Evolutionary conservation across 2,329 filamentous ascomycete species (phyloP).

Genomic region (Cordyceps cicadae): DNA sequence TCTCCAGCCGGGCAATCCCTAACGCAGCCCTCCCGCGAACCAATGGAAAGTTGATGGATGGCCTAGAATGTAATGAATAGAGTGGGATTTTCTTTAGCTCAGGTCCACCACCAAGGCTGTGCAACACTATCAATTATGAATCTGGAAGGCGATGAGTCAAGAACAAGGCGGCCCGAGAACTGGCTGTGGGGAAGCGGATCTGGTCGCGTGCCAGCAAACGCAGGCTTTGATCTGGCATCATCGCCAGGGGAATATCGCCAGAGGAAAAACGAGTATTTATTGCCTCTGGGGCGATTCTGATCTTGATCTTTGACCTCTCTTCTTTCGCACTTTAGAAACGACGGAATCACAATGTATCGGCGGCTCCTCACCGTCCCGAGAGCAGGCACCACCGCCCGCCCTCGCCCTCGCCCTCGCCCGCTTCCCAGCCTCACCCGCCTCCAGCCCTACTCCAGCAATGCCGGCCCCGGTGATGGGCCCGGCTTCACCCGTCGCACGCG

Average conservation of each 20-base stretch:
- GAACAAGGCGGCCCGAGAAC: neutral
- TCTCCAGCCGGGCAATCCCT: neutral
- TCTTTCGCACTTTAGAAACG: neutral
- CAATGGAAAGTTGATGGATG: neutral
- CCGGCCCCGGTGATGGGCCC: neutral
- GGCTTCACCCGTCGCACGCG: constrained; percentile 2
- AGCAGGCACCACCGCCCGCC: neutral
- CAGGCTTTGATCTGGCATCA: neutral
- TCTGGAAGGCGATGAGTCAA: neutral
- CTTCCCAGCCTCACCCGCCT: neutral
- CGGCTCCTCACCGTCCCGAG: neutral
- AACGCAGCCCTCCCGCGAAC: neutral
- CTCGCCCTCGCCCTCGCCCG: too few relatives aligned
- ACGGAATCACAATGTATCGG: neutral
- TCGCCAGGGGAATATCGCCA: neutral
- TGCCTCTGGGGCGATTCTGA: neutral
- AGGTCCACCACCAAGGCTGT: neutral
- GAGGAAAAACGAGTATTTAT: neutral
- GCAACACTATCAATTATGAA: neutral
- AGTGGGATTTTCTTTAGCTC: neutral
- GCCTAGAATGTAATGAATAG: neutral
- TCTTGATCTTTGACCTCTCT: too few relatives aligned
- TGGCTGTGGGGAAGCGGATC: neutral
- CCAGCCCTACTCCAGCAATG: neutral
- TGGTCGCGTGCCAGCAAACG: constrained; percentile 2